Evolutionary conservation across 2,329 filamentous ascomycete genomes (phyloP).

Genomic region (Alternaria brassicae): DNA sequence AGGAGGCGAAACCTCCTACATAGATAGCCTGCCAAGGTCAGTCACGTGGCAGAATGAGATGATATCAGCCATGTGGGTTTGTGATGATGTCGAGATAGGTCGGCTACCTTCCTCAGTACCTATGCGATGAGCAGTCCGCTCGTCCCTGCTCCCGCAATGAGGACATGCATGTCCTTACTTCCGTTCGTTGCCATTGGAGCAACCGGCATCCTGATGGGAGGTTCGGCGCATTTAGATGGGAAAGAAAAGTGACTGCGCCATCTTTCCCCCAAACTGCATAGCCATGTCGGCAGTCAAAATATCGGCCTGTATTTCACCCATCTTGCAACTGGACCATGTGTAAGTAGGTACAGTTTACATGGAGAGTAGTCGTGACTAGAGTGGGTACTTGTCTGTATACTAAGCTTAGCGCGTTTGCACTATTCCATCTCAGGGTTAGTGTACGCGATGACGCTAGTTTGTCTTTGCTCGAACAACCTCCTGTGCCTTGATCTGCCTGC

Average conservation of each 20-base stretch:
- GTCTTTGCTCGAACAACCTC: too few relatives aligned
- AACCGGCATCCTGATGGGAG: neutral
- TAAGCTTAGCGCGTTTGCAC: neutral
- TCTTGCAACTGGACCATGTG: neutral
- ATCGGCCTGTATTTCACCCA: neutral
- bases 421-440: too few relatives aligned
- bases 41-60: too few relatives aligned
- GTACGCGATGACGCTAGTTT: neutral
- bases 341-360: neutral
- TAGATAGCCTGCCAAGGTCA: too few relatives aligned
- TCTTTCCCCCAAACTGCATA: neutral
- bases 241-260: neutral
- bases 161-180: neutral
- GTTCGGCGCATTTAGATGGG: neutral
- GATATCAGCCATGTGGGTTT: neutral
- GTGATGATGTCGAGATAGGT: fast-evolving
- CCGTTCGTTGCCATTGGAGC: neutral
- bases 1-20: too few relatives aligned
- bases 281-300: neutral
- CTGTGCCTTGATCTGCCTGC: neutral
- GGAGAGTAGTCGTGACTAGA: too few relatives aligned
- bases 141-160: neutral
- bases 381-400: too few relatives aligned
- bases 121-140: neutral
- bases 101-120: neutral